Base-by-base conservation (phyloP, 2,329 filamentous ascomycete species). In the Phyllosticta ampelicida region DNA sequence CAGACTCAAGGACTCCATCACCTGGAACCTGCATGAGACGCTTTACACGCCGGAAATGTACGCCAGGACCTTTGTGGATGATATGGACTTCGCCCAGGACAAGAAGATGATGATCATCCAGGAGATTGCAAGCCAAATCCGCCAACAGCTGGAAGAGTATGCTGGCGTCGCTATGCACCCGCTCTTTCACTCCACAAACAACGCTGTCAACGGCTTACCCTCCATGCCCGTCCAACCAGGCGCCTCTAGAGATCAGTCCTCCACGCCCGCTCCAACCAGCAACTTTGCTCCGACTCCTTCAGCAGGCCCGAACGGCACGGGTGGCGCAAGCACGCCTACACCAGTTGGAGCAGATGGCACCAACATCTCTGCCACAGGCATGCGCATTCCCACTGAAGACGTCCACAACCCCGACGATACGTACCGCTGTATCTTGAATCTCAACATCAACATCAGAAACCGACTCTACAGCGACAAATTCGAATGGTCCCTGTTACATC, bases 11-110 rank as follows among this genome's bases (percentile, higher is more conserved):
- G 94, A 99, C 66, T 87, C 89, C n/a, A 97, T 99, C 66, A 75
- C 96, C 55, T 99, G 94, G 94, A 99, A 99, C 67, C 79, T 99
- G 13, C 92, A 97, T 73, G 94, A 99, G 75, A 88, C 89, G 0
- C 78, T 96, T 60, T 88, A 91, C 55, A 99, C 94, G 0, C 95
- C 94, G 0, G 94, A 99, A 68, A 88, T 95, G 68, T 99, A 97
- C 70, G 94, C 94, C n/a, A 83, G 87, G 65, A 85, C 82, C 1
- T 84, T 97, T 63, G 91, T 95, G 1, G 89, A 95, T 63, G 94
- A 99, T 69, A 80, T 99, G 49, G 94, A 99, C 70, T 81, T 99
- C 49, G 92, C 92, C 3, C 86, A 89, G 61, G 81, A 86, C 49
- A 68, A 76, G 28, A 79, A 78, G 55, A 79, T 80, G 16, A 73